Percentiles rank a stretch among this genome's conserved stretches.
Evolutionary conservation across 2,329 filamentous ascomycete genomes (phyloP).

Genomic region (Cylindrodendrum hubeiense): DNA sequence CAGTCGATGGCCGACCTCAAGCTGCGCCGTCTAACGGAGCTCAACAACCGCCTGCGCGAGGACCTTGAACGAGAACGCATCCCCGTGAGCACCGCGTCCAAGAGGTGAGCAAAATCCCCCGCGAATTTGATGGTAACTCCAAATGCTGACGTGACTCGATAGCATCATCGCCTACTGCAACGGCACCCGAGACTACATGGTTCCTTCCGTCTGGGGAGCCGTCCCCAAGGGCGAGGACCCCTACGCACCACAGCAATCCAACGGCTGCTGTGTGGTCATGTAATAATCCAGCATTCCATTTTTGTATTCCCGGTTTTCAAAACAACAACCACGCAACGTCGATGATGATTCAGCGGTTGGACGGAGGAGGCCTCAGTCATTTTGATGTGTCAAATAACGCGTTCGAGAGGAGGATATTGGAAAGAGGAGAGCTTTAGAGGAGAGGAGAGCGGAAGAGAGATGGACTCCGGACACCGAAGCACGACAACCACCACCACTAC

Average conservation of each 20-base stretch:
- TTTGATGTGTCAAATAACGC: constrained; percentile 44
- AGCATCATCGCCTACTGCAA: constrained; percentile 99
- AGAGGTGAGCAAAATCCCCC: constrained; percentile 72
- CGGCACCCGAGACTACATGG: constrained; percentile 98
- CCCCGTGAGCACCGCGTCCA: constrained; percentile 92
- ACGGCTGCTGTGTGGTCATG: constrained; percentile 96
- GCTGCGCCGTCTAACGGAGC: constrained; percentile 93
- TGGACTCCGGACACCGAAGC: constrained; percentile 39
- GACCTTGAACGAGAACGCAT: constrained; percentile 96
- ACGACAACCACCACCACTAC: constrained; percentile 33
- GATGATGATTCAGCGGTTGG: constrained; percentile 48
- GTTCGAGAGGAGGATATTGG: constrained; percentile 40
- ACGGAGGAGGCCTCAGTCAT: constrained; percentile 43
- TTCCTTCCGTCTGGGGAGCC: constrained; percentile 94
- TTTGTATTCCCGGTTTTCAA: constrained; percentile 43
- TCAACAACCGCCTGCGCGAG: constrained; percentile 95
- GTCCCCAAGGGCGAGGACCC: constrained; percentile 97
- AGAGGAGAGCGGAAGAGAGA: constrained; percentile 22
- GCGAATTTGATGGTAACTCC: not conserved
- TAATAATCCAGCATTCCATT: constrained; percentile 57
- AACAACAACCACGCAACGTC: constrained; percentile 46
- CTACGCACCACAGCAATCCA: constrained; percentile 95
- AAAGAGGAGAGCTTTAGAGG: constrained; percentile 29
- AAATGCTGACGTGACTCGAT: constrained; percentile 39
- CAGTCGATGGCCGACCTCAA: constrained; percentile 99